These are phyloP conservation scores for Flueggea neowawraea DNA, from an alignment of 441 rosid genomes.

Conservation along the genomic window DNA sequence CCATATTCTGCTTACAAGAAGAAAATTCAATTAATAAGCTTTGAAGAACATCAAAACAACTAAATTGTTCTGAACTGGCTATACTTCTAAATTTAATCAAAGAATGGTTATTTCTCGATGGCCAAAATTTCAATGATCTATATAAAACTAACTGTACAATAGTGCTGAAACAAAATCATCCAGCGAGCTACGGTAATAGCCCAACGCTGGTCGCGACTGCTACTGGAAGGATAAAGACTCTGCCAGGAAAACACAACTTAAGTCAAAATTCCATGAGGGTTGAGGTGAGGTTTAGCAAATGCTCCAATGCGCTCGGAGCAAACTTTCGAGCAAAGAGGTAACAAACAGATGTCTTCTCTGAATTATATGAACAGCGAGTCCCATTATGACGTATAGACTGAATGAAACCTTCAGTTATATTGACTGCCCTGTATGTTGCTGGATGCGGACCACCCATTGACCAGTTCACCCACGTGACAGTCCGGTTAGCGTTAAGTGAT, in stretches of 20 bases:
- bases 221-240: too few species aligned
- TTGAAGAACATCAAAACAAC: too few species aligned
- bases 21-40: too few species aligned
- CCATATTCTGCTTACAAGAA: too few species aligned
- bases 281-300: constrained; percentile 67
- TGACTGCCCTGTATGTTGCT: constrained; percentile 40
- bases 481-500: constrained; percentile 60
- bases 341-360: constrained; percentile 56
- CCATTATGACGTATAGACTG: constrained; percentile 62
- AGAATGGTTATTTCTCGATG: constrained; percentile 1
- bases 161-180: constrained; percentile 8
- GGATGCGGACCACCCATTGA: constrained; percentile 87
- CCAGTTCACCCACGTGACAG: constrained; percentile 93
- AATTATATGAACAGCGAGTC: constrained; percentile 63
- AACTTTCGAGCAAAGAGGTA: constrained; percentile 91
- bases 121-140: constrained; percentile 8
- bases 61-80: too few species aligned
- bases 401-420: constrained; percentile 62
- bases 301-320: constrained; percentile 63
- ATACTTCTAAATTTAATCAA: constrained; percentile 6
- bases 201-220: background rate
- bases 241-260: background rate
- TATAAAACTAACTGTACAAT: constrained; percentile 15
- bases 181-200: constrained; percentile 7
- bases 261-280: constrained; percentile 64